phyloP scores from a whole-genome alignment of 352 stramenopile species.

The Globisporangium paroecandrum region DNA sequence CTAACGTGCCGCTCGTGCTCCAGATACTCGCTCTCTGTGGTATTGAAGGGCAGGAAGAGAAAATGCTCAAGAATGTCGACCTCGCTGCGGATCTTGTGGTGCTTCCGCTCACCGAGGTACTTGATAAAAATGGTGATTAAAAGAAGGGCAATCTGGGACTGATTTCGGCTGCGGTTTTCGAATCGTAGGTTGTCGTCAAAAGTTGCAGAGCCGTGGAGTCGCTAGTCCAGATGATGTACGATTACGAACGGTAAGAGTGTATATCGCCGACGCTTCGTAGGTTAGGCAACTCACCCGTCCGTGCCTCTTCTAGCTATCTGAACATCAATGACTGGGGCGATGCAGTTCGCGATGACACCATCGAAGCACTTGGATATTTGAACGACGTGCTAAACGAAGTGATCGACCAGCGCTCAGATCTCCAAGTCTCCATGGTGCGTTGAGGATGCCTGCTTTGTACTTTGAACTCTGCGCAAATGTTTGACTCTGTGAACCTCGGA shows the following conservation, averaged over 20 bases:
- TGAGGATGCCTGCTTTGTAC: neutral
- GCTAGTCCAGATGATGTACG: slow-evolving; percentile 75
- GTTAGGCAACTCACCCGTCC: neutral
- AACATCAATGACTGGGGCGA: slow-evolving; percentile 82
- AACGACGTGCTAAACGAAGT: slow-evolving; percentile 75
- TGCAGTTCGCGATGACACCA: slow-evolving; percentile 69
- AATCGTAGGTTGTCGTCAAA: slow-evolving; percentile 47
- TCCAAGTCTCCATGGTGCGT: slow-evolving; percentile 72
- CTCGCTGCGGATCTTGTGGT: slow-evolving; percentile 39
- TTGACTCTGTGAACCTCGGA: neutral
- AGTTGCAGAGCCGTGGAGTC: slow-evolving; percentile 60
- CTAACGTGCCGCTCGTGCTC: neutral
- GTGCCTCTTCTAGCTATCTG: slow-evolving; percentile 33
- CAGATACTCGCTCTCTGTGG: slow-evolving; percentile 53
- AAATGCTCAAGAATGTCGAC: slow-evolving; percentile 60
- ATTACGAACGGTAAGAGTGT: slow-evolving; percentile 53
- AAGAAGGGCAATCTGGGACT: neutral
- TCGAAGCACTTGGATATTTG: slow-evolving; percentile 63
- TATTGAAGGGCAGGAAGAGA: slow-evolving; percentile 46
- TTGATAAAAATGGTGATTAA: neutral
- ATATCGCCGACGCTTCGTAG: neutral
- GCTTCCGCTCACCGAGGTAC: slow-evolving; percentile 61
- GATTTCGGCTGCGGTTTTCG: neutral
- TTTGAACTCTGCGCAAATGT: neutral
- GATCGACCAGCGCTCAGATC: slow-evolving; percentile 66